phyloP scores from a whole-genome alignment of 202 grass and related monocot genomes.

The Setaria italica region DNA sequence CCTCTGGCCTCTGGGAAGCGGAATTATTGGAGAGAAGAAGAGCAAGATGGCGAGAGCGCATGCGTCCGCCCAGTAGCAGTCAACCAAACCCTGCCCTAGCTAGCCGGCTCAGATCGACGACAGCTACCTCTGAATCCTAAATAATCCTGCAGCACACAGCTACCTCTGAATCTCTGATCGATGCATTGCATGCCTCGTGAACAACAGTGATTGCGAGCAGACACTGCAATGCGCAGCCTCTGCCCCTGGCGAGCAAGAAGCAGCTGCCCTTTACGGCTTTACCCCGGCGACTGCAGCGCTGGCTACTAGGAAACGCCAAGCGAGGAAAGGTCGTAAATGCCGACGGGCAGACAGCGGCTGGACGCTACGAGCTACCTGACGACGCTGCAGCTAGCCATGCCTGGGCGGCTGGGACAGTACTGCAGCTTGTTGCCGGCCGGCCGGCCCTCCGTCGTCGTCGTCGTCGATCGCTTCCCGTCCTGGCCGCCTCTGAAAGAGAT shows the following conservation, averaged over 20 bases:
- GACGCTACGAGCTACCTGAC: not conserved
- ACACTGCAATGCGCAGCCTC: too few relatives aligned
- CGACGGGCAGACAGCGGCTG: not conserved
- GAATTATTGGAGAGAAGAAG: slow-evolving; percentile 49
- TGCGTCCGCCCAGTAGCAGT: slow-evolving; percentile 41
- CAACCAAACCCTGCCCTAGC: not conserved
- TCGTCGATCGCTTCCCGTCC: too few relatives aligned
- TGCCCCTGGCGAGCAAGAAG: too few relatives aligned
- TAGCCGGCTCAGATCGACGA: not conserved
- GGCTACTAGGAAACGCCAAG: not conserved
- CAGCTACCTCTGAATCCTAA: slow-evolving; percentile 1
- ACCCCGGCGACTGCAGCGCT: not conserved
- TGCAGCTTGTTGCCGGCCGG: too few relatives aligned
- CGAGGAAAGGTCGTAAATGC: not conserved
- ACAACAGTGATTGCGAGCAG: not conserved
- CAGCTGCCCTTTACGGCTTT: too few relatives aligned
- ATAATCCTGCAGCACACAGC: too few relatives aligned
- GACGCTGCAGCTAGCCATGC: not conserved
- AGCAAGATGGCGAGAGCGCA: not conserved
- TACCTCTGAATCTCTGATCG: too few relatives aligned
- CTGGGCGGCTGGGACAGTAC: too few relatives aligned
- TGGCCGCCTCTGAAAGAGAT: too few relatives aligned
- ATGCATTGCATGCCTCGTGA: slow-evolving; percentile 2
- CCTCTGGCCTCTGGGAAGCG: not conserved
- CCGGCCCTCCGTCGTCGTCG: too few relatives aligned